These are phyloP conservation scores for Przewalskia tangutica DNA, from an alignment of 257 asterid species.

Conservation along the genomic window DNA sequence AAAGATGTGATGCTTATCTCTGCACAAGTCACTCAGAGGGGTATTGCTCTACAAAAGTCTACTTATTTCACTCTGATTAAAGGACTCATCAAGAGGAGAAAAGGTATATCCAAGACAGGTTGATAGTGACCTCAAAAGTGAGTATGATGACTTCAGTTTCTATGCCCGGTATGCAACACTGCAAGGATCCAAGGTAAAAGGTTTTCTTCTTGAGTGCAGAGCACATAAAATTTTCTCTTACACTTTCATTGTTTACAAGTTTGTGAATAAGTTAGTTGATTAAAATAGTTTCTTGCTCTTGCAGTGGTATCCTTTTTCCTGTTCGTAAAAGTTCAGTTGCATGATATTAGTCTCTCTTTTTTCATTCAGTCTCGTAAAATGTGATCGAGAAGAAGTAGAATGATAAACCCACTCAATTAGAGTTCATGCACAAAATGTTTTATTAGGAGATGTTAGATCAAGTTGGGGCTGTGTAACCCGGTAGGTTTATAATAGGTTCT, in stretches of 20 bases:
- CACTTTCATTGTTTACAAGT: not conserved
- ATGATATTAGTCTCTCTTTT: not conserved
- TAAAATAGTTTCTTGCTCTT: not conserved
- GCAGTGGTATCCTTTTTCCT: not conserved
- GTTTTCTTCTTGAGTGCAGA: not conserved
- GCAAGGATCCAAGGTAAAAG: not conserved
- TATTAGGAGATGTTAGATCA: not conserved
- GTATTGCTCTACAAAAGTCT: not conserved
- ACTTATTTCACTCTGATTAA: not conserved
- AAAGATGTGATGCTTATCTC: not conserved
- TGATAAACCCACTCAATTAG: not conserved
- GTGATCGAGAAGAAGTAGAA: not conserved
- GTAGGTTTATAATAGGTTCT: not conserved
- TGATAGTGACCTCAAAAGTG: not conserved
- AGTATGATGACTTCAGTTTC: not conserved
- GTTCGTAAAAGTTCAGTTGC: not conserved
- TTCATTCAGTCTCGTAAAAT: not conserved
- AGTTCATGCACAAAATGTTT: not conserved
- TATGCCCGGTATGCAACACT: not conserved
- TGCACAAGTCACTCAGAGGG: not conserved
- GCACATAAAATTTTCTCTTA: not conserved
- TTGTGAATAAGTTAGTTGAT: not conserved
- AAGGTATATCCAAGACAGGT: not conserved
- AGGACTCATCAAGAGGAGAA: constrained; percentile 1
- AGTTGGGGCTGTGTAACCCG: not conserved